Evolutionary conservation across 768 basidiomycete species (phyloP), one percentile per base, ranked within the genome.

Genomic region (Russula lepida): DNA sequence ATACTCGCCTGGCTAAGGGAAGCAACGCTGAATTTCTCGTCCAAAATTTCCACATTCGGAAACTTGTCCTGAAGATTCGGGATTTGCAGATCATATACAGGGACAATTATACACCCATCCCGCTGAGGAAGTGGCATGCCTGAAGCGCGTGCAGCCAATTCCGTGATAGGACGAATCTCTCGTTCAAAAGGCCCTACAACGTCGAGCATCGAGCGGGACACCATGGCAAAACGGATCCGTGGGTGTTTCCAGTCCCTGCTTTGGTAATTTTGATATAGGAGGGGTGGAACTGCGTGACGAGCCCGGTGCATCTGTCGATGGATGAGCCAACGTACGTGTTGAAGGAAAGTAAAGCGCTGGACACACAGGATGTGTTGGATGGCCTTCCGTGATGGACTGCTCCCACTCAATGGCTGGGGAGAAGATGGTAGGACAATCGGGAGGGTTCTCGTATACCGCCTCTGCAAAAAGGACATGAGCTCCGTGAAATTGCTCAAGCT

Each of bases 291-390:
- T 65, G 62, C 77, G 63, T 73, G 77, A 73, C 66, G 73, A 1
- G 82, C 79, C 4, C 81, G 76, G 68, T 84, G 79, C 82, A 83
- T 83, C 81, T 83, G 48, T 49, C 52, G 41, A 39, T 63, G 41
- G 33, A 37, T 56, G 67, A 37, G 58, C 21, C 33, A 48, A 43
- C 11, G 54, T 21, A 37, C 25, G 37, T 28, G 44, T 54, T 23
- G 37, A 35, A 48, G 39, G 12, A 21, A 46, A 15, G 28, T 7
- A 70, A 53, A 13, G n/a, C 41, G 21, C 39, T 19, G n/a, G 13
- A 7, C 74, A 52, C 65, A 81, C 81, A 15, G 82, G 82, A 64
- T 84, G 82, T 1, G 81, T 83, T 25, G 82, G 82, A 69, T 84
- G 82, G 2, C 82, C 82, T 19, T 79, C 77, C 11, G 83, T 76